Base-by-base conservation (phyloP, 768 basidiomycete genomes). In the Leucosporidium yakuticum region DNA sequence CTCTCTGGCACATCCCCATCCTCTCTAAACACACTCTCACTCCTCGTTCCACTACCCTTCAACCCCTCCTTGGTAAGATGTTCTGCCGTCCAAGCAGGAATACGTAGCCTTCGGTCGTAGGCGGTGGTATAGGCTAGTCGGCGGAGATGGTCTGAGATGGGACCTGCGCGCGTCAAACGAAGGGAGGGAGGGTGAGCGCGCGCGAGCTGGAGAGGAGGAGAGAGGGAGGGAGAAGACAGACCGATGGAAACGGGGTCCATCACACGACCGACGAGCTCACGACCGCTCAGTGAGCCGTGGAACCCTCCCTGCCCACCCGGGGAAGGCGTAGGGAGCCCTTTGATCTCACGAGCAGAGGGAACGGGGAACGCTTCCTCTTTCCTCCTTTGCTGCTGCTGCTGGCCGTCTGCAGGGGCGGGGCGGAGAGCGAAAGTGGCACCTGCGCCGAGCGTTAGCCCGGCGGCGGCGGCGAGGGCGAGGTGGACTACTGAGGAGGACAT, bases 31-130 rank as follows among this genome's bases (percentile, higher is more conserved):
- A 80, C 81, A 49, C 89, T 91, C 74, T 86, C 88, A 17, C 82
- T 78, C 50, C 95, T 83, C 77, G 95, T 90, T 1, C 84, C 76
- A 74, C n/a, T 78, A 75, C 9, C 78, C 34, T 84, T 84, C 17
- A 96, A 80, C 0, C 88, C 87, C 1, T 88, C 84, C 11, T 85
- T 83, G 0, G 92, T 96, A 47, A 99, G 82, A 77, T 98, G 94
- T 78, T 99, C 93, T 7, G 93, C 96, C 0, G 95, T 96, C 95
- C 95, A 98, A 39, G 93, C 85, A 4, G 95, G 93, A 80, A 98
- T 94, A 23, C 91, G 83, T 64, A 94, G 80, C 19, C 90, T 83
- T 62, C 96, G 82, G 78, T 99, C 96, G 78, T 99, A 98, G 14
- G 85, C 90, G 19, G 67, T 59, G 8, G 70, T 65, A 59, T 71